Evolutionary conservation across 2,329 filamentous ascomycete genomes (phyloP), one percentile per base, ranked within the genome.

Genomic region (Pseudocercospora eumusae): DNA sequence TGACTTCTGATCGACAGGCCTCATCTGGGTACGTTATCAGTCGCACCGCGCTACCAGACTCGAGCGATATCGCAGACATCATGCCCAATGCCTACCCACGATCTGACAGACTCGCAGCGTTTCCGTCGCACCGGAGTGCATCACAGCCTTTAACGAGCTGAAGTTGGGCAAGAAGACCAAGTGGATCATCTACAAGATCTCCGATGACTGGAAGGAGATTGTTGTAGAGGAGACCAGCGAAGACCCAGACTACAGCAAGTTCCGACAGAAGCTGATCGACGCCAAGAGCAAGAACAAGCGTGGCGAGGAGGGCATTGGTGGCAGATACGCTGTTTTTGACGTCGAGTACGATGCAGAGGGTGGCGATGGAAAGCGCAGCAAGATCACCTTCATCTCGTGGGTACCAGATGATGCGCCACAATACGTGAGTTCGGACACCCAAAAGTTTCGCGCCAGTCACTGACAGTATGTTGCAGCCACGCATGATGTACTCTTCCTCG

Each of bases 401-500:
- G 89, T 88, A 67, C 89, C 89, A 62, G 89, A 95, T 85, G 87
- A 92, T 84, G 89, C 91, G 68, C 81, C 84, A 69, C 83, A 92
- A 79, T 88, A 88, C 83, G 90, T 92, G 76, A 77, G 86, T 80
- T 52, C 27, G 7, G 10, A 40, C 20, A 49, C 20, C 9, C 10
- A 11, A 27, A 15, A 6, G 15, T 2, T 21, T n/a, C 31, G 23
- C 28, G 15, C 21, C 13, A 13, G 18, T 23, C 23, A 56, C 55
- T 58, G 55, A 58, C 59, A 23, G 6, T 52, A 7, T 11, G 27
- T n/a, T 36, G 61, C 69, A 92, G 90, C 84, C 88, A 79, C 92
- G 92, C 84, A 95, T 95, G 91, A 84, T 92, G 78, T 95, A 93
- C 83, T 89, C 90, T 72, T 90, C 91, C 57, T 95, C 91, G 79